Evolutionary conservation across 2,329 filamentous ascomycete genomes (phyloP).

Genomic region (Talaromyces sp.): DNA sequence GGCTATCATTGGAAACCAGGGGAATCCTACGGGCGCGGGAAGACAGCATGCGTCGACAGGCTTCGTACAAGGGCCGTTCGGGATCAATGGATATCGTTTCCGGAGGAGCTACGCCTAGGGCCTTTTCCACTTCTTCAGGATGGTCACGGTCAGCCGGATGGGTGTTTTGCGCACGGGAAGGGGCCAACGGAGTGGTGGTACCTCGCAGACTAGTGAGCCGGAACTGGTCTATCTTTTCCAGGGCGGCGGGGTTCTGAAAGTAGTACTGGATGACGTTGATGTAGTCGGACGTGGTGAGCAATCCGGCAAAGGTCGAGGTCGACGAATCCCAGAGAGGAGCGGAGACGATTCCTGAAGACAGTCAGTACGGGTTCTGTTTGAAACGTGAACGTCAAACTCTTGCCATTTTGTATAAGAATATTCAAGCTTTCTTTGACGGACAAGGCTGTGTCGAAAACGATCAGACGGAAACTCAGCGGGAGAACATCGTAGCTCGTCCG

Average conservation of each 20-base stretch:
- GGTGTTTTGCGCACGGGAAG: not conserved
- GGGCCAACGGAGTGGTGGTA: slow-evolving; percentile 32
- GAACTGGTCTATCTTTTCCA: slow-evolving; percentile 89
- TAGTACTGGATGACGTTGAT: slow-evolving; percentile 99
- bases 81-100: slow-evolving; percentile 97
- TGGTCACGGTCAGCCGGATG: not conserved
- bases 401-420: slow-evolving; percentile 93
- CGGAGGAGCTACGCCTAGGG: slow-evolving; percentile 81
- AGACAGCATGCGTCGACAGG: slow-evolving; percentile 87
- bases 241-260: slow-evolving; percentile 88
- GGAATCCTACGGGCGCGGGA: slow-evolving; percentile 91
- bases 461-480: slow-evolving; percentile 89
- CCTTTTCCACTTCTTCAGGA: slow-evolving; percentile 78
- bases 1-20: slow-evolving; percentile 86
- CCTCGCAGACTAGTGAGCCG: slow-evolving; percentile 85
- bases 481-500: slow-evolving; percentile 97
- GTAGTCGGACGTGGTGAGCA: slow-evolving; percentile 93
- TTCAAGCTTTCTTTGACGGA: slow-evolving; percentile 96
- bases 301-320: slow-evolving; percentile 84
- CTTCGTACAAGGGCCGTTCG: slow-evolving; percentile 84
- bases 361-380: not conserved
- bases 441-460: slow-evolving; percentile 89
- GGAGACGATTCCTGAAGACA: slow-evolving; percentile 79
- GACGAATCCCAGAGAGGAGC: slow-evolving; percentile 95
- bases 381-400: slow-evolving; percentile 14